A percentile compares a stretch with the other conserved stretches of the same genome.
Evolutionary conservation across 768 basidiomycete species (phyloP).

Genomic region (Rhodotorula graminis): DNA sequence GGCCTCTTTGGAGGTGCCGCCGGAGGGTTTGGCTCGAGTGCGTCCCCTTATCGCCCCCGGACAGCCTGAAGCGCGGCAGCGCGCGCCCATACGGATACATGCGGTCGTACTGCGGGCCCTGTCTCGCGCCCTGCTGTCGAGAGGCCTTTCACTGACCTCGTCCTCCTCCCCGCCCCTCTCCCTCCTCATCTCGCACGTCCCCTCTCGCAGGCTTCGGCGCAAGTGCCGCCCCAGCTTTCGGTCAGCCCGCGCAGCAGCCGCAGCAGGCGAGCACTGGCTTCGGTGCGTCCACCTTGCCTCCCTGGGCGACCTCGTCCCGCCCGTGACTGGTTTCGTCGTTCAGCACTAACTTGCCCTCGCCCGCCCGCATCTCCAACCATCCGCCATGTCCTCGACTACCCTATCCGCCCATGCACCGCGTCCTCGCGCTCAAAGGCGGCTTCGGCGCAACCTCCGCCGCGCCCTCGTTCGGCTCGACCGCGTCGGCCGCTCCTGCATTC

Average conservation of each 20-base stretch:
- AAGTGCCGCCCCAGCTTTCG: conserved; percentile 21
- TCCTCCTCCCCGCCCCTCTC: background rate
- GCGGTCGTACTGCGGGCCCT: too few relatives aligned
- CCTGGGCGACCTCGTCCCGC: background rate
- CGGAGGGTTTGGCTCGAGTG: conserved; percentile 28
- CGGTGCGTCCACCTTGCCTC: background rate
- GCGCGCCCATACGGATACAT: too few relatives aligned
- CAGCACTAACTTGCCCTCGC: background rate
- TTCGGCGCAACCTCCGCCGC: conserved; percentile 26
- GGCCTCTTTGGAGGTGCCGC: conserved; percentile 22
- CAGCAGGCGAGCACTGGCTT: conserved; percentile 28
- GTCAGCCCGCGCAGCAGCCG: conserved; percentile 1
- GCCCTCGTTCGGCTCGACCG: conserved; percentile 18
- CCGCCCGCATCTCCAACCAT: background rate
- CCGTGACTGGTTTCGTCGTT: background rate
- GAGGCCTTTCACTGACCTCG: background rate
- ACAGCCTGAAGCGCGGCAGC: too few relatives aligned
- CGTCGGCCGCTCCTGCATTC: conserved; percentile 22
- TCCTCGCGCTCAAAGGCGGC: conserved; percentile 5
- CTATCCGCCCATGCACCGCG: background rate
- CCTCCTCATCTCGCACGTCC: too few relatives aligned
- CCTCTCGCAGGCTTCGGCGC: conserved; percentile 11
- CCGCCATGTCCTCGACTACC: background rate
- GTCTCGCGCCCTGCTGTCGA: too few relatives aligned
- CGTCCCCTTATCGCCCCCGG: background rate